Evolutionary conservation across 306 rosid species (phyloP), one percentile per base, ranked within the genome.

Genomic region (Carpinus viminea): DNA sequence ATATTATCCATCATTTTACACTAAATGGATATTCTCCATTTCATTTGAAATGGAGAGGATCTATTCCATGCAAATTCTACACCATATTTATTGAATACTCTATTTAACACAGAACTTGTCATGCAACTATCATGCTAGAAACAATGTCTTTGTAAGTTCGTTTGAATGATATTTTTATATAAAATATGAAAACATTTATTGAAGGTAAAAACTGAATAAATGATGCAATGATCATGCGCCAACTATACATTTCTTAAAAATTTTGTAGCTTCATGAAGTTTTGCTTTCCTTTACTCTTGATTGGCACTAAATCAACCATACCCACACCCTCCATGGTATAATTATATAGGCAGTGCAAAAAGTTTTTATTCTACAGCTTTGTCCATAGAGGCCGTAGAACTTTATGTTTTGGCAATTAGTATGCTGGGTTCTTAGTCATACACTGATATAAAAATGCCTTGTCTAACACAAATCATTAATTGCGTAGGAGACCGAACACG

Each of bases 401-500:
- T 31, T 31, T 31, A 31, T 31, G 34, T 31, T 31, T 31, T 31
- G 34, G 34, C 2, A 1, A 31, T 31, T 31, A 31, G 34, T 31
- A 1, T 31, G 34, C 34, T 31, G 34, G 34, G 34, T 31, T 31
- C 34, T 31, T 31, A 31, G 34, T 31, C 2, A 31, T 31, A 31
- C 1, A 2, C 34, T 31, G 2, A 31, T 31, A 31, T 7, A 18
- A 68, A 66, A 41, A 68, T 68, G 17, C 47, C 26, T 66, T 66
- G 28, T 28, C 68, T 28, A 28, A 61, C 68, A 20, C 6, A 24
- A 71, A 26, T 24, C 0, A 75, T 84, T 73, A 38, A 43, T 64
- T 77, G 41, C 59, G 47, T 72, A 96, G 99, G 97, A 86, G 69
- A 68, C 64, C 7, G 94, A 87, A 81, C 81, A 80, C 51, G 94